Conservation (phyloP, 768 basidiomycete genomes). For the Tremella fuciformis region DNA sequence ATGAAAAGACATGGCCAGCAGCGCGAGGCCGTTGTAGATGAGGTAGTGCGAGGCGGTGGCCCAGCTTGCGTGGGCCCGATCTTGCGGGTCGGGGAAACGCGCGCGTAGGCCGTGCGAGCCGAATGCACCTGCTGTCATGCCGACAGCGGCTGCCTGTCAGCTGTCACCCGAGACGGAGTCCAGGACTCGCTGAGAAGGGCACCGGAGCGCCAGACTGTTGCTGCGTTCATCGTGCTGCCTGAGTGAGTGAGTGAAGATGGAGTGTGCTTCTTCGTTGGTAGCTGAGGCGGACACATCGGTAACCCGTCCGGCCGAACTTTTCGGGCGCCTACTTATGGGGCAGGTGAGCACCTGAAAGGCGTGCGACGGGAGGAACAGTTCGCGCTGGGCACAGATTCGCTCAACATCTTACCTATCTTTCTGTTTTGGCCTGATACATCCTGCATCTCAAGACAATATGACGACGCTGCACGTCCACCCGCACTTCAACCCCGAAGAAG, state of each 20-base stretch:
- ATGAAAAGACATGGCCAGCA: constrained; percentile 45
- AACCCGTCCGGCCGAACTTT: not conserved
- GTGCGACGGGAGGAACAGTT: too few species aligned
- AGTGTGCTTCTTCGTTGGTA: not conserved
- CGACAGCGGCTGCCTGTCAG: constrained; percentile 35
- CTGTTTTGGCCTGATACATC: too few species aligned
- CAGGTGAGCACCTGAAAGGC: too few species aligned
- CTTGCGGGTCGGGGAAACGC: constrained; percentile 32
- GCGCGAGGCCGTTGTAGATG: constrained; percentile 50
- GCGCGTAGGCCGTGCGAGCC: constrained; percentile 48
- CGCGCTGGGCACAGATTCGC: too few species aligned
- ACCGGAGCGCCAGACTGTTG: constrained; percentile 32
- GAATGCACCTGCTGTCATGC: constrained; percentile 47
- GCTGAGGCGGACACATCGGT: not conserved
- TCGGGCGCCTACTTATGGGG: not conserved
- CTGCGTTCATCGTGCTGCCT: constrained; percentile 1
- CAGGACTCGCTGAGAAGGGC: constrained; percentile 35
- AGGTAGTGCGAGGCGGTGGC: constrained; percentile 45
- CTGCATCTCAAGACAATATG: too few species aligned
- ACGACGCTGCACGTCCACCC: constrained; percentile 28
- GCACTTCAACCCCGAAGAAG: constrained; percentile 44
- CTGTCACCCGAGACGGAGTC: not conserved
- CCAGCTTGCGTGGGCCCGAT: constrained; percentile 37
- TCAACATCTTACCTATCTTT: too few species aligned
- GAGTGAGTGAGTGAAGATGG: not conserved